These are phyloP conservation scores for Cutaneotrichosporon cutaneum DNA, from an alignment of 1,284 basidiomycete genomes.

Conservation along the genomic window DNA sequence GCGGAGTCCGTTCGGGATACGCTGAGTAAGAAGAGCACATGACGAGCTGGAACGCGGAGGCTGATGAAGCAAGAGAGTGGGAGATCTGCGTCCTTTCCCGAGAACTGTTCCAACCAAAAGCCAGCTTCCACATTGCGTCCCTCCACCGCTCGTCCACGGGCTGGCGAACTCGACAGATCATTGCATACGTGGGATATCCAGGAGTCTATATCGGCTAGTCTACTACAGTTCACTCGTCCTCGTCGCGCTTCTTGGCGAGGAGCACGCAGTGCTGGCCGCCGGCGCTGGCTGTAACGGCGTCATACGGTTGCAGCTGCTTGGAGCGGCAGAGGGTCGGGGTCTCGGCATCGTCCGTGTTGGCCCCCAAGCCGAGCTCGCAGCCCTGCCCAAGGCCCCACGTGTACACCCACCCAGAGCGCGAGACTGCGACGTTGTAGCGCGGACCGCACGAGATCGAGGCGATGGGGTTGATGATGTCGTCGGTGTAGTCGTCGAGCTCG, in stretches of 20 bases:
- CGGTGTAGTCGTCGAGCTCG: conserved; percentile 49
- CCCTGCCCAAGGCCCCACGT: conserved; percentile 76
- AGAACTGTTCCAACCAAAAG: too few relatives aligned
- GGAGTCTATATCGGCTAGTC: neutral
- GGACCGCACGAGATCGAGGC: conserved; percentile 72
- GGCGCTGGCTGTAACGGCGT: conserved; percentile 51
- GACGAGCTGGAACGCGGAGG: too few relatives aligned
- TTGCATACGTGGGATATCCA: neutral
- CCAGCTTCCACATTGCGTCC: too few relatives aligned
- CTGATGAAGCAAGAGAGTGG: too few relatives aligned
- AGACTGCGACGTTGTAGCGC: conserved; percentile 79
- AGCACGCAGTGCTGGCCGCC: conserved; percentile 57
- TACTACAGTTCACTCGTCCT: neutral
- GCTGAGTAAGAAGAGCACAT: too few relatives aligned
- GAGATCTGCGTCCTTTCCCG: too few relatives aligned
- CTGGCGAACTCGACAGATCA: too few relatives aligned
- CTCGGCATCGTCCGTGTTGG: conserved; percentile 55
- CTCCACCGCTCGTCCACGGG: too few relatives aligned
- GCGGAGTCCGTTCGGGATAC: too few relatives aligned
- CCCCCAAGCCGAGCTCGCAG: conserved; percentile 56
- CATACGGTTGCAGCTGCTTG: conserved; percentile 52
- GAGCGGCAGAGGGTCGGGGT: conserved; percentile 65
- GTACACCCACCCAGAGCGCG: conserved; percentile 72
- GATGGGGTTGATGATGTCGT: conserved; percentile 62
- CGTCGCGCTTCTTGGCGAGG: conserved; percentile 24